These are phyloP conservation scores for Petunia hybrid DNA, from an alignment of 305 asterid genomes.

Conservation along the genomic window DNA sequence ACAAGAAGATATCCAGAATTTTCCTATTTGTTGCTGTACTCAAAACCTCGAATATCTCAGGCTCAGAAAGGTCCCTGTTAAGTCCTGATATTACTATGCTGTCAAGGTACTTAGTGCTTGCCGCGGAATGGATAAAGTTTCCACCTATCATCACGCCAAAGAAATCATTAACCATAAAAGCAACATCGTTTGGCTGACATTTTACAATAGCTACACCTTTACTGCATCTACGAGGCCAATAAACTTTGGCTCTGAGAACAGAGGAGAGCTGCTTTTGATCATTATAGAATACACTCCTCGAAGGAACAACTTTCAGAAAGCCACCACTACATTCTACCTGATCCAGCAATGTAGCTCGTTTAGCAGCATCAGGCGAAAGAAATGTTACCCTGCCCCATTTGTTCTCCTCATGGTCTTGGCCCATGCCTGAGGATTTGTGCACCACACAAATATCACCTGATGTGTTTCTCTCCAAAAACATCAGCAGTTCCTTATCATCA, in stretches of 20 bases:
- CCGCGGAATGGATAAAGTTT: conserved; percentile 47
- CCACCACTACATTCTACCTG: conserved; percentile 60
- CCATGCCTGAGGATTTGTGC: conserved; percentile 52
- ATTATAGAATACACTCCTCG: conserved; percentile 50
- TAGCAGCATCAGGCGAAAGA: conserved; percentile 83
- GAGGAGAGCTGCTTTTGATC: conserved; percentile 59
- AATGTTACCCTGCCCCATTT: conserved; percentile 93
- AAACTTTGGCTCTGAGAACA: conserved; percentile 69
- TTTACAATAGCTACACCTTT: conserved; percentile 75
- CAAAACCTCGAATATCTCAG: conserved; percentile 57
- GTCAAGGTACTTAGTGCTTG: conserved; percentile 46
- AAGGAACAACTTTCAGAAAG: conserved; percentile 62
- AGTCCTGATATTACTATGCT: conserved; percentile 59
- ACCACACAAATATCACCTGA: conserved; percentile 64
- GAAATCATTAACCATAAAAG: conserved; percentile 55
- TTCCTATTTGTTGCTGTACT: conserved; percentile 50
- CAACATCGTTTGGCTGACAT: conserved; percentile 68
- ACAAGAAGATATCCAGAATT: conserved; percentile 62
- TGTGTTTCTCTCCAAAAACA: conserved; percentile 65
- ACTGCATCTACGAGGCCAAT: conserved; percentile 90
- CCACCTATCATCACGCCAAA: conserved; percentile 52
- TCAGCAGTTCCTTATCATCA: conserved; percentile 69
- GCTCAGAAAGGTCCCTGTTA: conserved; percentile 65
- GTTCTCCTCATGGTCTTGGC: conserved; percentile 58
- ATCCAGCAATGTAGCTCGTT: conserved; percentile 57